Evolutionary conservation across 352 stramenopile species (phyloP).

Genomic region (Phytophthora citrophthora): DNA sequence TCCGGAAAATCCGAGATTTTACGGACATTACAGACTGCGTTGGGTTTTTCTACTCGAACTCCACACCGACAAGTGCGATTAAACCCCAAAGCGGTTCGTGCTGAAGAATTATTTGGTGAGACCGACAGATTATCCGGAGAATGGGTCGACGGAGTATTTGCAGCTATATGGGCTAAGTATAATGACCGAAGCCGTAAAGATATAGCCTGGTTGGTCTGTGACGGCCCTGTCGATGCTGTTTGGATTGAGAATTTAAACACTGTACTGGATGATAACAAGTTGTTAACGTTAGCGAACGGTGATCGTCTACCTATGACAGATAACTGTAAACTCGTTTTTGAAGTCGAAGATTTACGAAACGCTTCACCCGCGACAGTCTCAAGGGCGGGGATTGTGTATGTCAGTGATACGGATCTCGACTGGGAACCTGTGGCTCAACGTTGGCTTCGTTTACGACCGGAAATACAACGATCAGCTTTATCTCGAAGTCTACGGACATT

Average conservation of each 20-base stretch:
- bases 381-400: constrained; percentile 92
- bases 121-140: constrained; percentile 78
- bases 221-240: constrained; percentile 93
- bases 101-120: constrained; percentile 86
- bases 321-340: constrained; percentile 92
- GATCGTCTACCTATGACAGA: constrained; percentile 92
- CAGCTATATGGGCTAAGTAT: constrained; percentile 87
- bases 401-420: constrained; percentile 81
- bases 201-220: constrained; percentile 92
- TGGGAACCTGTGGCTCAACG: constrained; percentile 74
- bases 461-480: constrained; percentile 58
- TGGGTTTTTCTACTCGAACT: constrained; percentile 65
- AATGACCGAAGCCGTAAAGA: constrained; percentile 87
- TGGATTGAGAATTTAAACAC: constrained; percentile 98
- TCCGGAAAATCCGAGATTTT: constrained; percentile 84
- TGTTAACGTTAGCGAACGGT: constrained; percentile 92
- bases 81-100: constrained; percentile 85
- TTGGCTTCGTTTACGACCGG: constrained; percentile 61
- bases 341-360: constrained; percentile 93
- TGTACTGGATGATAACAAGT: constrained; percentile 95
- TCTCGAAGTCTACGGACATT: constrained; percentile 51
- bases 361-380: constrained; percentile 93
- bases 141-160: constrained; percentile 83
- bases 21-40: constrained; percentile 65
- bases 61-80: constrained; percentile 80